Conservation (phyloP, 2,329 filamentous ascomycete genomes). For the Fusarium sp. region DNA sequence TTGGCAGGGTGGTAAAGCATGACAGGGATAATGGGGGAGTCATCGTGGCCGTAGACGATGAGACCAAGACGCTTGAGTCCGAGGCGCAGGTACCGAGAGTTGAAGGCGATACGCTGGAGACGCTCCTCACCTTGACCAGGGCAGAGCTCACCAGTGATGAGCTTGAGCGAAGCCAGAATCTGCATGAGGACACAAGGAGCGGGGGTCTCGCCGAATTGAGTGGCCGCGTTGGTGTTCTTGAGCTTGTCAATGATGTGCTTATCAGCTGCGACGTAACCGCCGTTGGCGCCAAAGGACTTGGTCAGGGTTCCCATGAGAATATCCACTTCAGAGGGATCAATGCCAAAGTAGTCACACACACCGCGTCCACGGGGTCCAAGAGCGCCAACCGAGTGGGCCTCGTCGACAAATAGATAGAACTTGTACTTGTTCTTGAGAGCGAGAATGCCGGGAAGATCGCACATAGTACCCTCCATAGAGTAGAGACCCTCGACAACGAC, state of each 20-base stretch:
- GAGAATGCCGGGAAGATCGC: conserved; percentile 91
- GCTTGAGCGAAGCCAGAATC: conserved; percentile 85
- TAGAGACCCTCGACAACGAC: conserved; percentile 97
- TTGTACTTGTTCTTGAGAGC: conserved; percentile 95
- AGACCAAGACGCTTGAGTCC: conserved; percentile 96
- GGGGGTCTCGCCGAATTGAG: conserved; percentile 88
- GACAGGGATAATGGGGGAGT: conserved; percentile 95
- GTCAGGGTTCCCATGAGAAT: conserved; percentile 98
- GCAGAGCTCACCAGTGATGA: conserved; percentile 88
- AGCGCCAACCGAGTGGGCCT: conserved; percentile 95
- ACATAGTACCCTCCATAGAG: conserved; percentile 99
- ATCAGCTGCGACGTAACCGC: conserved; percentile 92
- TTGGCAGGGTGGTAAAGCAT: conserved; percentile 98
- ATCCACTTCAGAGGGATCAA: conserved; percentile 89
- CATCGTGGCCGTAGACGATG: conserved; percentile 97
- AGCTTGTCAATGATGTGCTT: conserved; percentile 95
- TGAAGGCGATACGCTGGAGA: conserved; percentile 95
- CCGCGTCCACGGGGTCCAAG: conserved; percentile 89
- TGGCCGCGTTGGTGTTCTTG: conserved; percentile 84
- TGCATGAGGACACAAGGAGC: conserved; percentile 90
- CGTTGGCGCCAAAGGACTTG: conserved; percentile 98
- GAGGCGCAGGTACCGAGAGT: conserved; percentile 96
- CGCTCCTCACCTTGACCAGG: conserved; percentile 96
- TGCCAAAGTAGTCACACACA: conserved; percentile 96
- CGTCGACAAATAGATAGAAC: conserved; percentile 94